Percentiles rank a stretch among this genome's conserved stretches.
Evolutionary conservation across 2,329 filamentous ascomycete species (phyloP).

Genomic region (Fusarium papillatum): DNA sequence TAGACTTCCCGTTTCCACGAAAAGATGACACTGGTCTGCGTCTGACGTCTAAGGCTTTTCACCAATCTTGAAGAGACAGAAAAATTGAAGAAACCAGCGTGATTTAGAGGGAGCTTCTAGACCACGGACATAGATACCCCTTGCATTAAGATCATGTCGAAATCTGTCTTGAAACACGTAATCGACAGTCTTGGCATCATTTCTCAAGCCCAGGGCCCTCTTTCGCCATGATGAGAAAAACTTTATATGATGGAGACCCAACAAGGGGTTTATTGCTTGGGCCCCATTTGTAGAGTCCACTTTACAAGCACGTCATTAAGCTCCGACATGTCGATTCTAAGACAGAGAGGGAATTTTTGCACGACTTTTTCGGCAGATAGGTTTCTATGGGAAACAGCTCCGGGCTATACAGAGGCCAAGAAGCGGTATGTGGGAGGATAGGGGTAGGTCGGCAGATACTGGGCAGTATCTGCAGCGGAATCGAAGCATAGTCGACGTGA

Average conservation of each 20-base stretch:
- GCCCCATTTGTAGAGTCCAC: constrained; percentile 11
- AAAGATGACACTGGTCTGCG: not conserved
- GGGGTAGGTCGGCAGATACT: not conserved
- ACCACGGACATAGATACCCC: not conserved
- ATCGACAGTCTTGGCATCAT: not conserved
- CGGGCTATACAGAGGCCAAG: not conserved
- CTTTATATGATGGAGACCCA: constrained; percentile 22
- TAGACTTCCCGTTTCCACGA: not conserved
- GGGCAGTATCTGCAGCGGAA: not conserved
- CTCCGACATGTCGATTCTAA: constrained; percentile 17
- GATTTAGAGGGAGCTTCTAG: not conserved
- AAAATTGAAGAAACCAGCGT: not conserved
- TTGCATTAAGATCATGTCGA: not conserved
- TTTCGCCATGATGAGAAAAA: constrained; percentile 27
- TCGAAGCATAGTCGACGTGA: not conserved
- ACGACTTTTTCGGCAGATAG: not conserved
- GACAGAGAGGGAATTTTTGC: not conserved
- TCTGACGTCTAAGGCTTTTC: too few relatives aligned
- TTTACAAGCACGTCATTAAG: constrained; percentile 30
- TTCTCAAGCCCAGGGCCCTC: constrained; percentile 6
- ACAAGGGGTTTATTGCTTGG: not conserved
- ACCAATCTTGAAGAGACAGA: too few relatives aligned
- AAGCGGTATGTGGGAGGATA: not conserved
- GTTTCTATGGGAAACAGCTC: not conserved
- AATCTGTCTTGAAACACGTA: constrained; percentile 12